Conservation (phyloP, 2,329 filamentous ascomycete genomes). For the Clonostachys byssicola region DNA sequence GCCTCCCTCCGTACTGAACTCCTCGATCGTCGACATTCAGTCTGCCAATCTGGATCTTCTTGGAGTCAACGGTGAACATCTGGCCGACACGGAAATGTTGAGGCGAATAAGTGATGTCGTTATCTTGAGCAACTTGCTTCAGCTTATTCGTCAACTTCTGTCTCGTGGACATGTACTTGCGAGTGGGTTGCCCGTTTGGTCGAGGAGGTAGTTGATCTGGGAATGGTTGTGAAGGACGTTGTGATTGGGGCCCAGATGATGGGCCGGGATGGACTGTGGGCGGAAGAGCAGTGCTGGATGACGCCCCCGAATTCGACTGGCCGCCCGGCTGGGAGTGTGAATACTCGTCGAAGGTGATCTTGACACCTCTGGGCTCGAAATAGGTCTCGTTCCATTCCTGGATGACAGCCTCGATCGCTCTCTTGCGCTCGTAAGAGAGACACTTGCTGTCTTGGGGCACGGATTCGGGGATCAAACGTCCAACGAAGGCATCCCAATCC, state of each 20-base stretch:
- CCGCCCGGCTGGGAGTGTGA: constrained; percentile 9
- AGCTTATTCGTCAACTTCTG: neutral
- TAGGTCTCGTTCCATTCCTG: constrained; percentile 55
- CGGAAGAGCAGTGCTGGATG: constrained; percentile 1
- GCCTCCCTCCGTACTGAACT: neutral
- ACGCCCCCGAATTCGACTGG: constrained; percentile 11
- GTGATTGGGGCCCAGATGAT: constrained; percentile 2
- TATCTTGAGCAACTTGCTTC: neutral
- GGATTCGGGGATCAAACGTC: constrained; percentile 48
- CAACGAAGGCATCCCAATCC: constrained; percentile 58
- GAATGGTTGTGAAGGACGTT: neutral
- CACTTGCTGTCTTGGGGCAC: constrained; percentile 32
- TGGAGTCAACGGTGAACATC: neutral
- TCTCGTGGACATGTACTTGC: neutral
- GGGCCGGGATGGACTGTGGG: constrained; percentile 7
- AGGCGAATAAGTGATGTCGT: neutral
- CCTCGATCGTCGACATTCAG: neutral
- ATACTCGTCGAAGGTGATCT: neutral
- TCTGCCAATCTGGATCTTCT: neutral
- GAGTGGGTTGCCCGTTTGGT: neutral
- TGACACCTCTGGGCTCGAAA: constrained; percentile 23
- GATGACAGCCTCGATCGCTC: constrained; percentile 33
- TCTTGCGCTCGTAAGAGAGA: constrained; percentile 10
- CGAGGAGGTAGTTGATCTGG: neutral
- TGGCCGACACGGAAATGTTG: neutral